Evolutionary conservation across 306 rosid species (phyloP).

Genomic region (Oxytropis ochrocephala): DNA sequence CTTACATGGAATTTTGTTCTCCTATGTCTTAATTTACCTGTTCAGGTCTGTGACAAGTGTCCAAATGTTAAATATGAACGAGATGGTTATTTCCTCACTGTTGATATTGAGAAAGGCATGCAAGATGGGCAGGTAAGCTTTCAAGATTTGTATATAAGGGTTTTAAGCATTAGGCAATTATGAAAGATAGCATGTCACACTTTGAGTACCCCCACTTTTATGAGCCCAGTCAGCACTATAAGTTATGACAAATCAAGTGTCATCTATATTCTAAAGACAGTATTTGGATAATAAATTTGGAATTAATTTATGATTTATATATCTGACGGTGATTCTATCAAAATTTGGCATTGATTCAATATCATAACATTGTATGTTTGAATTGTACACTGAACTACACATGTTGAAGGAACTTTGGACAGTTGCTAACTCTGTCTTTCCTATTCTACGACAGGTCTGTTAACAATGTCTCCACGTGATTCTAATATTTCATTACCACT

Average conservation of each 20-base stretch:
- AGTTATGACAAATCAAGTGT: neutral
- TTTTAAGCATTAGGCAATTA: neutral
- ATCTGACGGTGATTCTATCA: neutral
- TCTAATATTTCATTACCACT: no score
- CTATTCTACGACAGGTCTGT: no score
- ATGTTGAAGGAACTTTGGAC: no score
- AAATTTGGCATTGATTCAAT: neutral
- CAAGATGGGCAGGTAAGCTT: constrained; percentile 87
- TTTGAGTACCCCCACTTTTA: neutral
- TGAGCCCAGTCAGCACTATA: neutral
- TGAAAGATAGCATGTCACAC: neutral
- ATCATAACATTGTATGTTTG: neutral
- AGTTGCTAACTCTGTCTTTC: neutral
- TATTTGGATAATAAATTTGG: neutral
- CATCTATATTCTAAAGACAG: neutral
- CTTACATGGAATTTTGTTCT: neutral
- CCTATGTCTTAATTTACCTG: constrained; percentile 11
- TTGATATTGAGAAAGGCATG: constrained; percentile 97
- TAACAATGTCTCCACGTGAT: no score
- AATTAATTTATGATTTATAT: neutral
- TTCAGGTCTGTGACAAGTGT: constrained; percentile 92
- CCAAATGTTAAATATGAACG: constrained; percentile 80
- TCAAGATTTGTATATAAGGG: neutral
- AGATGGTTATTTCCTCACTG: constrained; percentile 83
- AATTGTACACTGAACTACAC: neutral